Percentiles rank a stretch among this genome's conserved stretches.
Conservation (phyloP, 2,329 filamentous ascomycete genomes). For the Cladobotryum mycophilum region DNA sequence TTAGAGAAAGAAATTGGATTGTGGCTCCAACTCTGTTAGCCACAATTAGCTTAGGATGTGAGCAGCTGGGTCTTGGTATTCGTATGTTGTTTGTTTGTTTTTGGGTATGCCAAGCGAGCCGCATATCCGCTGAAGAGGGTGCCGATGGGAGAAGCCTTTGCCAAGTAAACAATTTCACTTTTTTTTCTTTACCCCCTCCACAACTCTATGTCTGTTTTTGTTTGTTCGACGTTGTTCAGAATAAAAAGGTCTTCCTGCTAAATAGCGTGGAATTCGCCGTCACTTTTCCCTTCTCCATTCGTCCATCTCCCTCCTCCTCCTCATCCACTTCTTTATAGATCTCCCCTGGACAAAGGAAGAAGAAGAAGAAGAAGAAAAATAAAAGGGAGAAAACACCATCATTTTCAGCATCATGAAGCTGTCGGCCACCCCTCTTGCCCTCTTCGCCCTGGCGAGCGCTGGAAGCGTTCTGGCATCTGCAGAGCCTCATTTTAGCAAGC, state of each 20-base stretch:
- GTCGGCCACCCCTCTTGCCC: background rate
- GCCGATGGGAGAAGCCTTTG: too few species aligned
- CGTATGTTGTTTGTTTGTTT: background rate
- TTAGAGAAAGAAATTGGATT: background rate
- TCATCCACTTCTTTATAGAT: too few species aligned
- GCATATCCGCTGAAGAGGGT: background rate
- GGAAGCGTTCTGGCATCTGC: background rate
- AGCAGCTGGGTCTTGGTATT: background rate
- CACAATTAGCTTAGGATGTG: background rate
- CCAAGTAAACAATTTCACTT: too few species aligned
- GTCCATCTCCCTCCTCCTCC: too few species aligned
- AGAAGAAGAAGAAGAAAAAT: too few species aligned
- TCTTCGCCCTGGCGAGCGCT: background rate
- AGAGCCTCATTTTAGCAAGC: background rate
- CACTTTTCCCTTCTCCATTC: too few species aligned
- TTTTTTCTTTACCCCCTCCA: too few species aligned
- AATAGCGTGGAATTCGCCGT: too few species aligned
- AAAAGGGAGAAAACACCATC: background rate
- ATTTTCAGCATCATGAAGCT: background rate
- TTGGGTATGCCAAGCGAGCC: background rate
- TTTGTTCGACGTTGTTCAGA: too few species aligned
- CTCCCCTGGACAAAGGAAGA: too few species aligned
- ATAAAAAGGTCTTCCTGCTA: too few species aligned
- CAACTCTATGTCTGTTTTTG: too few species aligned
- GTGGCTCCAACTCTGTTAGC: background rate